Percentiles rank a stretch among this genome's conserved stretches.
Conservation (phyloP, 495 filamentous ascomycete species). For the Bacidia gigantensis region DNA sequence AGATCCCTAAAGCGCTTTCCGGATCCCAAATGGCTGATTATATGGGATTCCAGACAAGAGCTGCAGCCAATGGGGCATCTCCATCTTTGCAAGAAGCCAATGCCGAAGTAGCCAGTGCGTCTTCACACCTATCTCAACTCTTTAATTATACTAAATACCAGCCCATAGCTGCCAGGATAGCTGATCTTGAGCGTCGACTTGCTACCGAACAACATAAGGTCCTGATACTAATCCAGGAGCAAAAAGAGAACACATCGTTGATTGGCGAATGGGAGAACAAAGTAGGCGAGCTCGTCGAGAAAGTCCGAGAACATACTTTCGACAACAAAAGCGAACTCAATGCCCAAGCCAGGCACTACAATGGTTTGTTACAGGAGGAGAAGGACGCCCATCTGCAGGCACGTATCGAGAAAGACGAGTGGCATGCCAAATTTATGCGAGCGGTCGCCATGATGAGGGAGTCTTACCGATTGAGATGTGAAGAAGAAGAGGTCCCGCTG, state of each 20-base stretch:
- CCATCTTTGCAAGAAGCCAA: constrained; percentile 34
- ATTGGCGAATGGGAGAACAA: constrained; percentile 43
- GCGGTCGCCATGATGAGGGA: constrained; percentile 40
- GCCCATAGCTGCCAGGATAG: constrained; percentile 31
- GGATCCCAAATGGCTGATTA: not conserved
- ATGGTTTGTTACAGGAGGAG: constrained; percentile 42
- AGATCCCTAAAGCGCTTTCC: constrained; percentile 14
- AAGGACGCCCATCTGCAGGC: constrained; percentile 42
- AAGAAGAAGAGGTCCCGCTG: constrained; percentile 36
- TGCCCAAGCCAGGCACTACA: constrained; percentile 45
- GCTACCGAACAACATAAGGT: constrained; percentile 34
- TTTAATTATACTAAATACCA: not conserved
- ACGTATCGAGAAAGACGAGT: constrained; percentile 49
- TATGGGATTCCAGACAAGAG: constrained; percentile 23
- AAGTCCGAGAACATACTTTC: constrained; percentile 47
- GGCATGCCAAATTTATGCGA: constrained; percentile 44
- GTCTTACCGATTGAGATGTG: constrained; percentile 34
- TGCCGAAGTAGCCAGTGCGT: constrained; percentile 33
- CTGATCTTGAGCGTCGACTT: constrained; percentile 39
- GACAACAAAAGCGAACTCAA: constrained; percentile 46
- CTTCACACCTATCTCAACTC: not conserved
- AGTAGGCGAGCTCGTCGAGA: constrained; percentile 43
- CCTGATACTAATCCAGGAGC: constrained; percentile 34
- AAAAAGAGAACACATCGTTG: constrained; percentile 38
- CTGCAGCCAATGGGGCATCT: constrained; percentile 30